These are phyloP conservation scores for Citrus reticulata DNA, from an alignment of 345 rosid species.

Conservation along the genomic window DNA sequence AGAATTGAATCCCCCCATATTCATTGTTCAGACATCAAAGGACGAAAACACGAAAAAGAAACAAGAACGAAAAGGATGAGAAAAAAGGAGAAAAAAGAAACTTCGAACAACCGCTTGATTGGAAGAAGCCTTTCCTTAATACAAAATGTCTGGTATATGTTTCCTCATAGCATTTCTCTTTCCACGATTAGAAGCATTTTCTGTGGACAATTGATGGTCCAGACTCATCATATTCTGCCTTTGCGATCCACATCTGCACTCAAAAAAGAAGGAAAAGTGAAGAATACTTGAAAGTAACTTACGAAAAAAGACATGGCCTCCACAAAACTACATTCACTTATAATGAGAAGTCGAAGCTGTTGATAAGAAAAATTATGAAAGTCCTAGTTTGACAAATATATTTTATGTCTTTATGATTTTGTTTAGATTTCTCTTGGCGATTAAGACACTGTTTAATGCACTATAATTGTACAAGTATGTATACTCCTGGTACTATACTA, in stretches of 20 bases:
- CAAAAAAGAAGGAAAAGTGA: conserved; percentile 13
- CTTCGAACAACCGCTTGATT: conserved; percentile 22
- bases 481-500: neutral
- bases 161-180: conserved; percentile 17
- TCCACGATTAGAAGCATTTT: conserved; percentile 52
- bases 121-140: conserved; percentile 19
- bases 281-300: neutral
- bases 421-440: neutral
- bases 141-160: conserved; percentile 21
- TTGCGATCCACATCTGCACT: conserved; percentile 71
- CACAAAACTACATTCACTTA: neutral
- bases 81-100: neutral
- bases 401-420: neutral
- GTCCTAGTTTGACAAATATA: neutral
- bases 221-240: conserved; percentile 65
- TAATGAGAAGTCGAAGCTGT: neutral
- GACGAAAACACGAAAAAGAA: conserved; percentile 6
- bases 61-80: neutral
- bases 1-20: conserved; percentile 18
- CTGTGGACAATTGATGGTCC: conserved; percentile 72
- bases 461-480: neutral
- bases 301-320: neutral
- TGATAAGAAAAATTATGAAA: neutral
- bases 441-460: neutral
- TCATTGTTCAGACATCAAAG: conserved; percentile 15